A percentile compares a stretch with the other conserved stretches of the same genome.
Conservation (phyloP, 805 yeast species). For the Myxozyma neglecta region DNA sequence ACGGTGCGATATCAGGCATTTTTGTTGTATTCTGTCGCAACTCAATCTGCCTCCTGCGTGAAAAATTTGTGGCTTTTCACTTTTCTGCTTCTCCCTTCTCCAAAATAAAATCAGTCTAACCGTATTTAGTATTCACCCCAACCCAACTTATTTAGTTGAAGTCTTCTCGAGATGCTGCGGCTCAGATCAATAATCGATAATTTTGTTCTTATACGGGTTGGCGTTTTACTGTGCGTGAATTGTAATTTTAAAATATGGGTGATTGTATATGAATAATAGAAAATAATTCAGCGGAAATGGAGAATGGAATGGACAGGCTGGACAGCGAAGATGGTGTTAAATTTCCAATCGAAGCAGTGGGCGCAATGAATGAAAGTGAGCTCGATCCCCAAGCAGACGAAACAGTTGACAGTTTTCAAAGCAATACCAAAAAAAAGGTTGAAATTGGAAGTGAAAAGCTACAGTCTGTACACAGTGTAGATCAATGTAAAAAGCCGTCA, state of each 20-base stretch:
- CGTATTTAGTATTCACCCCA: not conserved
- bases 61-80: slow-evolving; percentile 5
- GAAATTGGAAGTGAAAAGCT: not conserved
- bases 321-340: too few species aligned
- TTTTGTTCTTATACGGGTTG: not conserved
- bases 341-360: too few species aligned
- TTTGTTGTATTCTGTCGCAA: not conserved
- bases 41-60: not conserved
- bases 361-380: too few species aligned
- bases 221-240: not conserved
- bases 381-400: too few species aligned
- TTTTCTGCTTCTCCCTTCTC: not conserved
- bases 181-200: slow-evolving; percentile 5
- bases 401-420: too few species aligned
- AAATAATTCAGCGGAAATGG: not conserved
- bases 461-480: not conserved
- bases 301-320: not conserved
- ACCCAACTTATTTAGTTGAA: not conserved
- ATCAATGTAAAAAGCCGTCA: not conserved
- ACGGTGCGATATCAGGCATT: slow-evolving; percentile 30
- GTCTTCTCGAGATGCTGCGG: too few species aligned
- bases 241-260: too few species aligned
- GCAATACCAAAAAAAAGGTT: too few species aligned
- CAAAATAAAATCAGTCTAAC: not conserved
- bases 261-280: not conserved